phyloP scores from a whole-genome alignment of 1,139 yeast species.

The Lodderomyces parapsilosis region DNA sequence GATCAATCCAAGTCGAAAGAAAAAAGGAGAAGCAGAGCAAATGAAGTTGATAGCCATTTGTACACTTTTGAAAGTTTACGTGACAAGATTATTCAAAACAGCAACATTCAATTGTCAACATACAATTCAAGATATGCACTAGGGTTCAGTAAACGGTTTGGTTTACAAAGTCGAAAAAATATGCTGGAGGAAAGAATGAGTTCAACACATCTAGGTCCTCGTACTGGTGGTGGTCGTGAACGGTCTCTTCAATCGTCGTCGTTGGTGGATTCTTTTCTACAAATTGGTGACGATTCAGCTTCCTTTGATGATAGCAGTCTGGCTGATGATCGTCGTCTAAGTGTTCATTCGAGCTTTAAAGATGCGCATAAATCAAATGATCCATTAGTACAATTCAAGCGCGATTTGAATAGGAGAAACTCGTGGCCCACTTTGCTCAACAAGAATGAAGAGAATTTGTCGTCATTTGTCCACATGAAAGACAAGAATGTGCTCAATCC shows the following conservation, averaged over 20 bases:
- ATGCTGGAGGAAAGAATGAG: constrained; percentile 3
- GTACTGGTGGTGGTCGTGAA: constrained; percentile 4
- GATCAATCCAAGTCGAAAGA: background rate
- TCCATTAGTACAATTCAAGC: constrained; percentile 18
- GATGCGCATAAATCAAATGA: constrained; percentile 5
- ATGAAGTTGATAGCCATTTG: constrained; percentile 10
- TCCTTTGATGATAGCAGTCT: constrained; percentile 9
- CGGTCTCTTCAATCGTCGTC: constrained; percentile 13
- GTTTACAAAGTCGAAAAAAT: constrained; percentile 26
- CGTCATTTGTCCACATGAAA: constrained; percentile 22
- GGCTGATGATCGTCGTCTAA: constrained; percentile 3
- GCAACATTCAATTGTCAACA: constrained; percentile 14
- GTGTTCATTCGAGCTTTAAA: constrained; percentile 4
- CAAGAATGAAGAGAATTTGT: constrained; percentile 18
- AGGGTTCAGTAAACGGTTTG: constrained; percentile 36
- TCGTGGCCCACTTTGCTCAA: constrained; percentile 39
- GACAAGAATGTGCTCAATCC: constrained; percentile 2
- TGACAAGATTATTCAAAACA: constrained; percentile 32
- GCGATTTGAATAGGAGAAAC: constrained; percentile 39
- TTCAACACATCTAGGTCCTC: constrained; percentile 6
- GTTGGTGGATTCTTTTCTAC: constrained; percentile 22
- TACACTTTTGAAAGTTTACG: constrained; percentile 38
- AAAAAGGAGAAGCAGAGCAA: constrained; percentile 10
- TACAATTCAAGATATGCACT: constrained; percentile 33
- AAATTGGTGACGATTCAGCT: constrained; percentile 17